Evolutionary conservation across 2,329 filamentous ascomycete species (phyloP).

Genomic region (Aspergillus sp.): DNA sequence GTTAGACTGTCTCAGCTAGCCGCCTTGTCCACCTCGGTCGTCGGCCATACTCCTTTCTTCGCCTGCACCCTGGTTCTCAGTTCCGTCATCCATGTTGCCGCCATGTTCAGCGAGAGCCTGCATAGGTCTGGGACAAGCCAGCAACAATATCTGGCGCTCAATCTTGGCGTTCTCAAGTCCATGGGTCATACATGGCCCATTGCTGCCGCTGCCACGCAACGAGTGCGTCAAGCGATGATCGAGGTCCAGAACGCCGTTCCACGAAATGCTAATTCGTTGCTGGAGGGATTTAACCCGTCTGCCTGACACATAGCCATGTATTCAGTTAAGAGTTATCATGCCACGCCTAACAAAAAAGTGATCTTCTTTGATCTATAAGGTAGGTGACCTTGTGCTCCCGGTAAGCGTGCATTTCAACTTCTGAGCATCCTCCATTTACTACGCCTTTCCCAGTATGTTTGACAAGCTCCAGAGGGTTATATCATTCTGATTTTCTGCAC

Average conservation of each 20-base stretch:
- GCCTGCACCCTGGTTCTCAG: constrained; percentile 9
- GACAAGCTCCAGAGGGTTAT: no score
- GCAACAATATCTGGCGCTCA: constrained; percentile 1
- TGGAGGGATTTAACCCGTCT: no score
- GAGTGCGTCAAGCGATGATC: not conserved
- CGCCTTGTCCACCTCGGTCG: not conserved
- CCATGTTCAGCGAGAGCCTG: not conserved
- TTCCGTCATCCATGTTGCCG: constrained; percentile 12
- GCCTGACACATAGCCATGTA: no score
- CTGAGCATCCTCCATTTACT: no score
- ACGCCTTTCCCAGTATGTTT: no score
- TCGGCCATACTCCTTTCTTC: constrained; percentile 12
- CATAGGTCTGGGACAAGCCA: not conserved
- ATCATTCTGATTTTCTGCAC: no score
- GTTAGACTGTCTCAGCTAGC: constrained; percentile 6
- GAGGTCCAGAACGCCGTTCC: not conserved
- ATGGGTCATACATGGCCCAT: constrained; percentile 11
- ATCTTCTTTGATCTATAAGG: no score
- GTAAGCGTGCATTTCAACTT: no score
- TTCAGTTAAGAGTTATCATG: no score
- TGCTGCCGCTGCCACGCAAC: not conserved
- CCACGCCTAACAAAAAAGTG: no score
- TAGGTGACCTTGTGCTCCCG: no score
- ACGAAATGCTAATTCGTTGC: not conserved
- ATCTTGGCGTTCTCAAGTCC: constrained; percentile 8